Base-by-base conservation (phyloP, 2,329 filamentous ascomycete genomes). In the Fusarium verrucosum region DNA sequence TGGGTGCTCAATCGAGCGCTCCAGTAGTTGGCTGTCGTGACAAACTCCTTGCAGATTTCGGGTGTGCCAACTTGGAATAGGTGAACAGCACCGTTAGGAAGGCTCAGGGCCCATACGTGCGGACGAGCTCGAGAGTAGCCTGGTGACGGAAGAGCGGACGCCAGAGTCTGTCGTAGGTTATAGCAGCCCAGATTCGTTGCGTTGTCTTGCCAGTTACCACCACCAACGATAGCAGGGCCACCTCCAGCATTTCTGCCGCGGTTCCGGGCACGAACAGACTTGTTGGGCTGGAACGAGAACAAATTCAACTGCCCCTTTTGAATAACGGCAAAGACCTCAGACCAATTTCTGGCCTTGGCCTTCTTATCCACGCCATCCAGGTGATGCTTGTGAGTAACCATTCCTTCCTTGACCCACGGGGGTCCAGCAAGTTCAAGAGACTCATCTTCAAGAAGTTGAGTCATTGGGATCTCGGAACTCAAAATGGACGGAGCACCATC, bases 361-460 rank as follows among this genome's bases (percentile, higher is more conserved):
- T 92, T 92, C 80, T 95, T 97, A 68, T 96, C 94, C 32, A 92
- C 84, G 6, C 92, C 88, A 74, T 98, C 94, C 5, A 98, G 84
- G 73, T 98, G 94, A 75, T 97, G 94, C 78, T 98, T 98, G 80
- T 99, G 94, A 69, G 94, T 94, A 19, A 98, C 83, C 70, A 96
- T 92, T 62, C 95, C 95, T 78, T 99, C 95, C 78, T 99, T 99
- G 25, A 96, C 90, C 95, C 95, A 99, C 0, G 95, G 95, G n/a
- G 95, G 92, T 22, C 95, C 95, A 11, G 91, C 88, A 35, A 99
- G 87, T 73, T 96, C 94, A 13, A 99, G 84, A 0, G 90, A 92
- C 72, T 99, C 95, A 72, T 98, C 95, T 71, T 97, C 94, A 0
- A 98, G 86, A 10, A 97, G 80, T 23, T 90, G 87, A 7, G 85